Conservation (phyloP, 2,329 filamentous ascomycete genomes). For the Cordyceps farinosa region DNA sequence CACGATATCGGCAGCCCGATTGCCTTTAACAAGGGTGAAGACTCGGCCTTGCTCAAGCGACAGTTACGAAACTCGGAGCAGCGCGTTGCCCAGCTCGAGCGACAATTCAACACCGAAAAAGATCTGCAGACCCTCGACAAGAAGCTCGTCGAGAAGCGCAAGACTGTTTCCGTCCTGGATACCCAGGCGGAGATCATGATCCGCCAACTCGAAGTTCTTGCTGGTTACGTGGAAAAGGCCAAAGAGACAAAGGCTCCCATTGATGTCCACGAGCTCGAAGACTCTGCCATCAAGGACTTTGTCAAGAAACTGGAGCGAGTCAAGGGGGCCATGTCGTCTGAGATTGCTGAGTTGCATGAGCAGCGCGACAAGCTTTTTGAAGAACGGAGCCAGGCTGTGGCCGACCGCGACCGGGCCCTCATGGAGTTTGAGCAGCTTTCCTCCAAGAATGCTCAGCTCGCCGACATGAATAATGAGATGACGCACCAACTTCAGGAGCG, state of each 20-base stretch:
- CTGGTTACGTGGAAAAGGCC: conserved; percentile 80
- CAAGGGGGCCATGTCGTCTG: conserved; percentile 54
- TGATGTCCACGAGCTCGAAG: conserved; percentile 78
- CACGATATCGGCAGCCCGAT: conserved; percentile 71
- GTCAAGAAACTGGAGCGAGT: conserved; percentile 68
- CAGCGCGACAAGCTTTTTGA: conserved; percentile 80
- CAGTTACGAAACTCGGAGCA: conserved; percentile 80
- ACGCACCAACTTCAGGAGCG: conserved; percentile 91
- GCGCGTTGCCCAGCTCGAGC: conserved; percentile 79
- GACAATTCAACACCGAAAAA: conserved; percentile 66
- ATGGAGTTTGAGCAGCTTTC: conserved; percentile 95
- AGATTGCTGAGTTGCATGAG: conserved; percentile 58
- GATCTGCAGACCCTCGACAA: conserved; percentile 75
- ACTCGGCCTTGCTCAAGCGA: conserved; percentile 64
- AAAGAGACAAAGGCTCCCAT: conserved; percentile 79
- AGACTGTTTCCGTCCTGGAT: conserved; percentile 90
- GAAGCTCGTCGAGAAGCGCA: conserved; percentile 86
- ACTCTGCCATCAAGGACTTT: conserved; percentile 86
- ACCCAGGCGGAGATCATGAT: conserved; percentile 95
- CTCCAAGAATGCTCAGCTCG: conserved; percentile 88
- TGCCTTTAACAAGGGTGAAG: conserved; percentile 60
- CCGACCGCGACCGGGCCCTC: conserved; percentile 87
- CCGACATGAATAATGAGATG: conserved; percentile 92
- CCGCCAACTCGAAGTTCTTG: conserved; percentile 83
- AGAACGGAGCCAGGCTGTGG: conserved; percentile 76